Percentiles rank a stretch among this genome's conserved stretches.
phyloP scores from a whole-genome alignment of 2,329 filamentous ascomycete species.

The Diaporthe vaccinii region DNA sequence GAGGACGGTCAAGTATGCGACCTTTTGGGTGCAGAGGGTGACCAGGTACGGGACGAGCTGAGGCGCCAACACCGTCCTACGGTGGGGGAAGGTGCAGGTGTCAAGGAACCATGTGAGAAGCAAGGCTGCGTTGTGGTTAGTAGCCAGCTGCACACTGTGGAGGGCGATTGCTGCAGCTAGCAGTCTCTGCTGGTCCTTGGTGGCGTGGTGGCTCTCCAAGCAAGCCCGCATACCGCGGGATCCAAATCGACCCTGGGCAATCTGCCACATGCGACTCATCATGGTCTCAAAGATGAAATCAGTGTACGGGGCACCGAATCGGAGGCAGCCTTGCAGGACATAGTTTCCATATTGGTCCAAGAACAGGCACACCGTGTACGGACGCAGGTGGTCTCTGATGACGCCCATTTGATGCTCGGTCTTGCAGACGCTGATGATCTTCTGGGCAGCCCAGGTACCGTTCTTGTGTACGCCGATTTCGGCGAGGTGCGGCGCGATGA shows the following conservation, averaged over 20 bases:
- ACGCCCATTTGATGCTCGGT: constrained; percentile 84
- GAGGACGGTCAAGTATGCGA: constrained; percentile 94
- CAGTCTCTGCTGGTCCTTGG: constrained; percentile 95
- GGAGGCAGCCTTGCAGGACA: constrained; percentile 94
- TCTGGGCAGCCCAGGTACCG: constrained; percentile 98
- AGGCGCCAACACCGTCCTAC: constrained; percentile 91
- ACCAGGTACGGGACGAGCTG: constrained; percentile 93
- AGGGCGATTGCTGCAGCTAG: constrained; percentile 95
- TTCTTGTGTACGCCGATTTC: constrained; percentile 99
- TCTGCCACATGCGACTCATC: constrained; percentile 93
- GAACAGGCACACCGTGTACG: constrained; percentile 92
- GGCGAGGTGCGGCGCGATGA: constrained; percentile 91
- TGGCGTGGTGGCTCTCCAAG: constrained; percentile 93
- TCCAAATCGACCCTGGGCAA: constrained; percentile 92
- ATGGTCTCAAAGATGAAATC: constrained; percentile 99
- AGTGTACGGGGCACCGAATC: constrained; percentile 90
- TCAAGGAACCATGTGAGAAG: constrained; percentile 98
- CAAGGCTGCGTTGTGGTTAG: constrained; percentile 94
- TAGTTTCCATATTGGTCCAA: constrained; percentile 99
- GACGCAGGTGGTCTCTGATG: constrained; percentile 86
- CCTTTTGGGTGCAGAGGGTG: constrained; percentile 97
- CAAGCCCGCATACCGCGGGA: constrained; percentile 97
- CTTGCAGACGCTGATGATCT: constrained; percentile 97
- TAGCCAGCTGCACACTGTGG: constrained; percentile 95
- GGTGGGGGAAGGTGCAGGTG: constrained; percentile 94